Base-by-base conservation (phyloP, 768 basidiomycete genomes). In the Suillus luteus region DNA sequence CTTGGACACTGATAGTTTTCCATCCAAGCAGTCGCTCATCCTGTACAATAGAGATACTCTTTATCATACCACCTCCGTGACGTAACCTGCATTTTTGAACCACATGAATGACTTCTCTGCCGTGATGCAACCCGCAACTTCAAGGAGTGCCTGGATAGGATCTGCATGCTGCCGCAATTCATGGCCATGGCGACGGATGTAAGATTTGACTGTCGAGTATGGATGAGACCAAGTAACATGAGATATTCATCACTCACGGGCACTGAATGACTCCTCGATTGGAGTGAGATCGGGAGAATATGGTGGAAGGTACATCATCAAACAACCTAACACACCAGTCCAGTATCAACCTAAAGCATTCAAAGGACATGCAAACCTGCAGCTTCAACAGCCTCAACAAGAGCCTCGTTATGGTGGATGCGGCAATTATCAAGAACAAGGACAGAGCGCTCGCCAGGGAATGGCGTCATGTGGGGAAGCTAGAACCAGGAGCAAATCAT, bases 21-120 rank as follows among this genome's bases (percentile, higher is more conserved):
- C 1, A 27, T n/a, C n/a, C n/a, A n/a, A n/a, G n/a, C n/a, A n/a
- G n/a, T n/a, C n/a, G n/a, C n/a, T 27, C 27, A 27, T 27, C 27
- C 27, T 40, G 12, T 41, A 15, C 40, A 41, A 41, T 17, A 40
- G 14, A 9, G 14, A 14, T 14, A 37, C 1, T 37, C 37, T 31
- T 60, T 22, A 40, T 60, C 40, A 52, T 51, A 38, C 8, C 31
- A 49, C 57, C n/a, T n/a, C n/a, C n/a, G n/a, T n/a, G 31, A 62
- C 35, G 33, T 59, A 62, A 3, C 64, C 64, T 8, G 61, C 40
- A 65, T 65, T 35, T 10, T 52, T 59, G 37, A 62, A 62, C 61
- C 61, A 65, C 11, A n/a, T 19, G 2, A 31, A 37, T 19, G 65
- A 62, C 31, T 63, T 65, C 27, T 63, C 62, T 1, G 35, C 46